A percentile compares a stretch with the other conserved stretches of the same genome.
Conservation (phyloP, 1,284 basidiomycete species). For the Lentinula novae-zelandiae region DNA sequence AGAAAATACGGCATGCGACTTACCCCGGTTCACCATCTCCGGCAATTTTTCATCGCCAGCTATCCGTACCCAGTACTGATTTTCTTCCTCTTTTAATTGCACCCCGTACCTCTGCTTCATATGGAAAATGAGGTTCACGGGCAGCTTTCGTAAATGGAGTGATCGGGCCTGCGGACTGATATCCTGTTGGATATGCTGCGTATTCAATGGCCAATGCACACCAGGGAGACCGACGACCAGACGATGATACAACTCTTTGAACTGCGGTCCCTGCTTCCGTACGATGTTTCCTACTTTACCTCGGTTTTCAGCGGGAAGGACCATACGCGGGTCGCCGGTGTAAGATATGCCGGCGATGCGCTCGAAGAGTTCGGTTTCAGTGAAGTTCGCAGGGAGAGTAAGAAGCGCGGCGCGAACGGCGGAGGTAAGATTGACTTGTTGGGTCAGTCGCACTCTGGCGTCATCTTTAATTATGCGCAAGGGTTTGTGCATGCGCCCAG, state of each 20-base stretch:
- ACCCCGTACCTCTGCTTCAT: slow-evolving; percentile 53
- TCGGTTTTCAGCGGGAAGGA: slow-evolving; percentile 91
- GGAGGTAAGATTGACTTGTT: slow-evolving; percentile 90
- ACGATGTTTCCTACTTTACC: slow-evolving; percentile 95
- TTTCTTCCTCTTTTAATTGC: slow-evolving; percentile 51
- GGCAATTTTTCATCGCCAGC: slow-evolving; percentile 62
- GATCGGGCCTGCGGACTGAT: slow-evolving; percentile 59
- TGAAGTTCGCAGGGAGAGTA: slow-evolving; percentile 68
- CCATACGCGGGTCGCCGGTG: slow-evolving; percentile 90
- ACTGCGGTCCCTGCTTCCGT: slow-evolving; percentile 75
- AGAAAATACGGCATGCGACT: slow-evolving; percentile 21
- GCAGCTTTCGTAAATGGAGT: slow-evolving; percentile 74
- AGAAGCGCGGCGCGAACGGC: slow-evolving; percentile 83
- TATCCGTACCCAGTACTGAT: slow-evolving; percentile 71
- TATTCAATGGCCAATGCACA: slow-evolving; percentile 60
- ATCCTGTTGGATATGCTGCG: slow-evolving; percentile 67
- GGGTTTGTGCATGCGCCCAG: slow-evolving; percentile 97
- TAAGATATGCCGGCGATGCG: slow-evolving; percentile 88
- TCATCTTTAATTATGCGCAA: slow-evolving; percentile 86
- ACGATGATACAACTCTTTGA: slow-evolving; percentile 83
- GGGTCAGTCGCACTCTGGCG: slow-evolving; percentile 84
- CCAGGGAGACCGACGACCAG: slow-evolving; percentile 75
- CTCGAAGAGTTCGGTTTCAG: slow-evolving; percentile 82
- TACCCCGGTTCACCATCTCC: slow-evolving; percentile 57
- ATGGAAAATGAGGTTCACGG: slow-evolving; percentile 56